Base-by-base conservation (phyloP, 768 basidiomycete species). In the Mycena galericulata region DNA sequence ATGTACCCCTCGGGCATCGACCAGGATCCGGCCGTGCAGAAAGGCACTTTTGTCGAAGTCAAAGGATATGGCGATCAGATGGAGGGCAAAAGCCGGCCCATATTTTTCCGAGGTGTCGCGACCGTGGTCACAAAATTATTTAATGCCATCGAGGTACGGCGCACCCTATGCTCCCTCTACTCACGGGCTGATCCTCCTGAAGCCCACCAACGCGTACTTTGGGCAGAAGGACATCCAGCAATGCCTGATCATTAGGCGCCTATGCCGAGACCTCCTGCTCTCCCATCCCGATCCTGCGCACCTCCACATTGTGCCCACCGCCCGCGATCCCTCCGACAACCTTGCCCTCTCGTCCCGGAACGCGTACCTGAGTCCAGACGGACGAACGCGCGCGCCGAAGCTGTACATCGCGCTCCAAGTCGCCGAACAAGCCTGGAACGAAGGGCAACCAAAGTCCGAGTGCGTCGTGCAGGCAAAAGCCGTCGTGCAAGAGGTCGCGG, bases 161-260 rank as follows among this genome's bases (percentile, higher is more conserved):
- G 75, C 17, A n/a, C 32, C 59, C 18, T n/a, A 26, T 9, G 46
- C 34, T 34, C 29, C 57, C 11, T 9, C 18, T 46, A 41, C 29
- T 63, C 15, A 22, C 41, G 50, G 27, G 55, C 30, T 55, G 32
- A 62, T 17, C 43, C 11, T 29, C 22, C 36, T 17, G n/a, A 77
- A 97, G 96, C 97, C 97, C 7, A 94, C 93, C 49, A 89, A 91
- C 70, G 90, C 93, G 24, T 98, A 99, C 79, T 98, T 99, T 69
- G 97, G 98, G 1, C 97, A 99, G 79, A 99, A 99, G 77, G 97
- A 99, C 77, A 98, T 99, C 60, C 98, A 99, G 76, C 98, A 99
- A 77, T 95, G 93, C 0, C 82, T 98, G 18, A 80, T 99, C 49
- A 84, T 99, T 34, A 91, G 92, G 36, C 88, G 90, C 5, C 83